Evolutionary conservation across 1,284 basidiomycete genomes (phyloP), one percentile per base, ranked within the genome.

Genomic region (Gomphus bonarii): DNA sequence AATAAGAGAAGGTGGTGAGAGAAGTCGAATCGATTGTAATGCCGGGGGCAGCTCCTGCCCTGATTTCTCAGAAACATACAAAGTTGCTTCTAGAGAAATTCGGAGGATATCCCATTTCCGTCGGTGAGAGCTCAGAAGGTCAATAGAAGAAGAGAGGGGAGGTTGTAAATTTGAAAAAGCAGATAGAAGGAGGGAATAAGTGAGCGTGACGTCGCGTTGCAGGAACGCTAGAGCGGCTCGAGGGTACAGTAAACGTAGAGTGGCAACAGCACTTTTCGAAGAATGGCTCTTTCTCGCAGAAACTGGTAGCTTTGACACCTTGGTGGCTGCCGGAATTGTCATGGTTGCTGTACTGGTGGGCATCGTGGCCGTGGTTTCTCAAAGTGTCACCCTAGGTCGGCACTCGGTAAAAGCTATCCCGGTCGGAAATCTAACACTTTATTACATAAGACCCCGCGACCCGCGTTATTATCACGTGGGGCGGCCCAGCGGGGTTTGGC

Each of bases 61-160:
- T 0, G 74, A 59, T 31, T 72, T 70, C 0, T 82, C 80, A 0
- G 84, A 75, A 7, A 77, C 68, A 65, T 84, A 87, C 31, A 87
- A 69, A 0, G 84, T 88, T 0, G 83, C 81, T 66, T 91, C 88
- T 59, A 89, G 76, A 0, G 87, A 90, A 62, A 91, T 83, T 22
- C 88, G 77, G 4, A 91, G 79, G 55, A 91, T 81, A 63, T 91
- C 88, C 88, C 88, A 91, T 72, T 88, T 89, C 54, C 82, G 74
- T 16, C 86, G 77, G 60, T 81, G 74, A 12, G 76, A 72, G 53
- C 73, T 67, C 3, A 85, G 72, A 12, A 69, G 57, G 63, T 84
- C 80, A 31, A 72, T 70, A 16, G 61, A 38, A 0, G 64, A 59
- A 1, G 62, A 62, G 3, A 64, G 60, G 11, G 63, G 55, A 3